These are phyloP conservation scores for Allium cepa DNA, from an alignment of 106 monocot genomes.

Conservation along the genomic window DNA sequence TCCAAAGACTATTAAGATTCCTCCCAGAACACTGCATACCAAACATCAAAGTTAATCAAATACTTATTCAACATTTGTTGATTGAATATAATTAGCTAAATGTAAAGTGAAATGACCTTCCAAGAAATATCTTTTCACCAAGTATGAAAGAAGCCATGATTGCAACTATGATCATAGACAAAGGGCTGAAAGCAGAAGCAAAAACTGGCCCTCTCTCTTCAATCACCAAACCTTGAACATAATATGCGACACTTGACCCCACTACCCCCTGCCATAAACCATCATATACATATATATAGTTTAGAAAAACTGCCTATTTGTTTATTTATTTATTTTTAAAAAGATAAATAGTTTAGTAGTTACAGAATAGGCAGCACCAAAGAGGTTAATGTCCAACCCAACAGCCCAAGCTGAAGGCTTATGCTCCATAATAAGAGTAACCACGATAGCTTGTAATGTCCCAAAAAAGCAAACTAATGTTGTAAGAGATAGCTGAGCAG, in stretches of 20 bases:
- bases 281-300: background rate
- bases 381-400: conserved; percentile 86
- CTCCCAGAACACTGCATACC: conserved; percentile 61
- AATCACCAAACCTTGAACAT: conserved; percentile 83
- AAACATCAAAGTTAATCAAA: background rate
- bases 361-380: conserved; percentile 77
- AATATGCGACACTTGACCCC: conserved; percentile 83
- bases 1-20: conserved; percentile 62
- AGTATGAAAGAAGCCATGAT: conserved; percentile 87
- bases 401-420: conserved; percentile 45
- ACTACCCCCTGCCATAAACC: conserved; percentile 60
- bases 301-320: background rate
- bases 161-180: conserved; percentile 92
- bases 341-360: conserved; percentile 15
- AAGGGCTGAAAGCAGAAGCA: conserved; percentile 84
- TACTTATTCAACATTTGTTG: background rate
- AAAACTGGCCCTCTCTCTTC: conserved; percentile 73
- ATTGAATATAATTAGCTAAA: no score
- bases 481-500: conserved; percentile 69
- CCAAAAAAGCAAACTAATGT: conserved; percentile 73
- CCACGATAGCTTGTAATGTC: conserved; percentile 67
- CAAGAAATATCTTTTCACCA: conserved; percentile 67
- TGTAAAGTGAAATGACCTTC: conserved; percentile 38
- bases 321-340: background rate
- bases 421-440: conserved; percentile 66